phyloP scores from a whole-genome alignment of 2,329 filamentous ascomycete genomes.

The Diaporthe ampelina region DNA sequence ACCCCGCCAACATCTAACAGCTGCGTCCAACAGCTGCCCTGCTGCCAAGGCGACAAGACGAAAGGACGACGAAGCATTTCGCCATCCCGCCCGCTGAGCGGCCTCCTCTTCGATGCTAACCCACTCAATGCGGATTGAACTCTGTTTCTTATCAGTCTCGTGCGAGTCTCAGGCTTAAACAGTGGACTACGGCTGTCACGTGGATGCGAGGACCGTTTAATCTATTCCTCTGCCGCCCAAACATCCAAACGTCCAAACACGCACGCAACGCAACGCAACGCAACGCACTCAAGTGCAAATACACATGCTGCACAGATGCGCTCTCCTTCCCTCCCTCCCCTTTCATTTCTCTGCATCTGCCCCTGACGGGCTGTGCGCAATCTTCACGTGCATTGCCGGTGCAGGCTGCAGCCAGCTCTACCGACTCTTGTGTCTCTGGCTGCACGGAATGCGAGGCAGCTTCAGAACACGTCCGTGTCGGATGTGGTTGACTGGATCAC shows the following conservation, averaged over 20 bases:
- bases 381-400: constrained; percentile 4
- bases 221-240: not conserved
- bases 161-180: not conserved
- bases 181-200: not conserved
- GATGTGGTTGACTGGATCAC: not conserved
- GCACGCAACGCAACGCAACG: too few relatives aligned
- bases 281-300: too few relatives aligned
- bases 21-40: not conserved
- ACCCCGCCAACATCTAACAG: constrained; percentile 24
- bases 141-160: not conserved
- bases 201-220: not conserved
- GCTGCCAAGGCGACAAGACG: constrained; percentile 24
- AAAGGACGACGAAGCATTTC: constrained; percentile 9
- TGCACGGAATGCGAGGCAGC: too few relatives aligned
- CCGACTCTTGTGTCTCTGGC: not conserved
- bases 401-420: not conserved
- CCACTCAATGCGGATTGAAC: not conserved
- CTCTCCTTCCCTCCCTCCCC: not conserved
- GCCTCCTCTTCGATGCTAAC: not conserved
- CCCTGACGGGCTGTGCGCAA: not conserved
- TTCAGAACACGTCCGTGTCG: not conserved
- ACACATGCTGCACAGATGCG: not conserved
- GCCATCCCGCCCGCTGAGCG: constrained; percentile 1
- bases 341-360: not conserved
- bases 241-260: not conserved